phyloP scores from a whole-genome alignment of 139 green algal species.

The Asterochloris erici region DNA sequence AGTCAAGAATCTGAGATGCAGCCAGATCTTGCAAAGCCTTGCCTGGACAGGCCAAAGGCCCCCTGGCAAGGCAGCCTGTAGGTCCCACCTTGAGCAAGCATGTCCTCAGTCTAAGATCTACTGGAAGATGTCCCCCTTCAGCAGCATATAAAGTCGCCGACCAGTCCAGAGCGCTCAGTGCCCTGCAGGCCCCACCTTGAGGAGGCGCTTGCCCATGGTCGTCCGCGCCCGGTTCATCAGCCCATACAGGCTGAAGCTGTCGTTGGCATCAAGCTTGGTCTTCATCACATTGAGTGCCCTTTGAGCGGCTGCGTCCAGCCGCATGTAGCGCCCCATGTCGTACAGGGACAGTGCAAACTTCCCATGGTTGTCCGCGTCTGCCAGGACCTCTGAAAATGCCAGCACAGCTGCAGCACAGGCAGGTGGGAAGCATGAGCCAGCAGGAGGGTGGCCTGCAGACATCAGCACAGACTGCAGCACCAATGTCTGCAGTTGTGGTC shows the following conservation, averaged over 20 bases:
- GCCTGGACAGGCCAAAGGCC: no score
- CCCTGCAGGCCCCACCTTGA: constrained; percentile 51
- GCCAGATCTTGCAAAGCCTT: no score
- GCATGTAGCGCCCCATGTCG: constrained; percentile 61
- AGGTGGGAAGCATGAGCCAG: not conserved
- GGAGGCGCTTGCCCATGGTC: constrained; percentile 89
- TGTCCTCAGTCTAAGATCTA: no score
- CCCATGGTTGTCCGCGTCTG: constrained; percentile 45
- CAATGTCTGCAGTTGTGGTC: no score
- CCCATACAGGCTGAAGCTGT: constrained; percentile 80
- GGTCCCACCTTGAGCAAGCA: no score
- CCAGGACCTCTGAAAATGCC: constrained; percentile 57
- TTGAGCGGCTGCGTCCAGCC: constrained; percentile 53
- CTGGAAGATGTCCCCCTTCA: no score
- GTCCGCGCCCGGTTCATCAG: constrained; percentile 87
- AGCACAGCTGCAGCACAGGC: constrained; percentile 45
- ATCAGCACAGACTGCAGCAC: no score
- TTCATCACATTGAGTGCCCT: constrained; percentile 91
- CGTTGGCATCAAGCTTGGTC: constrained; percentile 54
- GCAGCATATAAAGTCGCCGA: no score
- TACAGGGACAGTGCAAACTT: constrained; percentile 70
- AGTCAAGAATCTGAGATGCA: no score
- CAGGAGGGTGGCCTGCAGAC: no score
- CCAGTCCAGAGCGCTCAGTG: no score
- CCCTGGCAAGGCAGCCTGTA: no score